Evolutionary conservation across 345 rosid genomes (phyloP), one percentile per base, ranked within the genome.

Genomic region (Noccaea bulbosa): DNA sequence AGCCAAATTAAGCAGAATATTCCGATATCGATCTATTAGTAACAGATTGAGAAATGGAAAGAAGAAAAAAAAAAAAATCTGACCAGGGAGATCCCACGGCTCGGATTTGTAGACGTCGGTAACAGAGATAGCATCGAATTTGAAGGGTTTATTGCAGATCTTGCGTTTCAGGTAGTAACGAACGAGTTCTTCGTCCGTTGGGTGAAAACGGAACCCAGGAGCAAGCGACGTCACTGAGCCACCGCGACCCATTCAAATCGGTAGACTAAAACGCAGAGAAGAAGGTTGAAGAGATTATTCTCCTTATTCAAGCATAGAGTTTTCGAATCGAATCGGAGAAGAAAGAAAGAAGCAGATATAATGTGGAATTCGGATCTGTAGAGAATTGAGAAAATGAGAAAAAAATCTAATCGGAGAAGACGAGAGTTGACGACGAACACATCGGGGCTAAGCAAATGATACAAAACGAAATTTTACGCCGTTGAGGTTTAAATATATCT

Each of bases 31-130:
- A 24, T 24, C 27, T 1, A 24, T 24, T 24, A 24, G 27, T 24
- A 24, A 24, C 27, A 24, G 1, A 2, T 2, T 24, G 27, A 24
- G 27, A 24, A 24, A 2, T 2, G 1, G 27, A 24, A 24, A 17
- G 20, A 17, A 17, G 27, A 24, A 24, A 17, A 1, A 17, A 17
- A 17, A 24, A 11, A 22, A 22, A 22, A 17, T n/a, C 49, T 56
- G 47, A 91, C 95, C 87, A 9, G 99, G 99, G 6, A 94, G 97
- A 74, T 94, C 98, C 98, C 98, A 93, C 0, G 97, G 98, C 80
- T 91, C 97, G 59, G 85, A 72, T 69, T 82, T 91, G 79, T 93
- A 93, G 38, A 93, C 69, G 70, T 93, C 93, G 20, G 83, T 53
- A 47, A 84, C 94, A 47, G 93, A 84, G 62, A 93, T 91, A 11